Evolutionary conservation across 768 basidiomycete genomes (phyloP).

Genomic region (Podaxis pistillaris): DNA sequence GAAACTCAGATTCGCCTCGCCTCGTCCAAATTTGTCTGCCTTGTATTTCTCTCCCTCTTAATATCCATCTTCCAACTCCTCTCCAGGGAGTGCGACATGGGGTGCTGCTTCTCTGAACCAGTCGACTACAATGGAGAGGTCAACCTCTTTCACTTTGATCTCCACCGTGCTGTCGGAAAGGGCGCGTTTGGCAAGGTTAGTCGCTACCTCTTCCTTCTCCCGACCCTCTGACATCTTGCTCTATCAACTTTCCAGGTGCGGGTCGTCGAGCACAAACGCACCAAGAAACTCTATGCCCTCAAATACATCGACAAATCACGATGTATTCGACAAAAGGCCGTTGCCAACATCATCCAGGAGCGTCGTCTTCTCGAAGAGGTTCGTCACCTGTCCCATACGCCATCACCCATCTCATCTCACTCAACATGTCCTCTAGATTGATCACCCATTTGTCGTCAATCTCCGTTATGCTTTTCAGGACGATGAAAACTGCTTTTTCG

Average conservation of each 20-base stretch:
- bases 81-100: slow-evolving; percentile 49
- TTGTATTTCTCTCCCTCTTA: slow-evolving; percentile 37
- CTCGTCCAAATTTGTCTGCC: slow-evolving; percentile 29
- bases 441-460: slow-evolving; percentile 88
- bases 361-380: slow-evolving; percentile 92
- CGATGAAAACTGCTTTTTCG: slow-evolving; percentile 97
- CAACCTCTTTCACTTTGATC: slow-evolving; percentile 94
- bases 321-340: slow-evolving; percentile 87
- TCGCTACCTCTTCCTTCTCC: slow-evolving; percentile 14
- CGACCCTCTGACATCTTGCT: slow-evolving; percentile 1
- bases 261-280: slow-evolving; percentile 94
- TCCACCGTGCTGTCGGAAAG: slow-evolving; percentile 93
- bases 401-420: slow-evolving; percentile 4
- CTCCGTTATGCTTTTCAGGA: slow-evolving; percentile 96
- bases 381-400: slow-evolving; percentile 15
- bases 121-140: slow-evolving; percentile 85
- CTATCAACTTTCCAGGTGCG: slow-evolving; percentile 61
- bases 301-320: slow-evolving; percentile 98
- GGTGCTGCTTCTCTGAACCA: slow-evolving; percentile 69
- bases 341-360: slow-evolving; percentile 94
- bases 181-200: slow-evolving; percentile 97
- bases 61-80: slow-evolving; percentile 27
- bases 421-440: slow-evolving; percentile 49
- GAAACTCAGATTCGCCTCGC: slow-evolving; percentile 19
- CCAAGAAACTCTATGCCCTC: slow-evolving; percentile 89